Base-by-base conservation (phyloP, 495 filamentous ascomycete genomes). In the Daldinia loculata region DNA sequence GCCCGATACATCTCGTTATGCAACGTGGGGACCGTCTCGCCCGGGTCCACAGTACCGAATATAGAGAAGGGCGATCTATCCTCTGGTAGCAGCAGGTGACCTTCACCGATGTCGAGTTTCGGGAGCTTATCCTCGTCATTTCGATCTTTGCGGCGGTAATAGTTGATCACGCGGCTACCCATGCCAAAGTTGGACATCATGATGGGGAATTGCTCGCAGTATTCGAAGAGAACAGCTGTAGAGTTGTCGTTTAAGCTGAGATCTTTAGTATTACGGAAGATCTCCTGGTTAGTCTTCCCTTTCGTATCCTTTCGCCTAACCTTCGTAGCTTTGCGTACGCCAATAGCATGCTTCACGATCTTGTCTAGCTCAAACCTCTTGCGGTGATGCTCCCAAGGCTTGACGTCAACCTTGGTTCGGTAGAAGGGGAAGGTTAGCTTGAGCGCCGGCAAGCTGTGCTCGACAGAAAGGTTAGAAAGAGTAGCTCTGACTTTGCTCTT, bases 171-270 rank as follows among this genome's bases (percentile, higher is more conserved):
- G 43, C 92, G 90, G 76, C 89, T 95, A 56, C 93, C 95, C 95
- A 99, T 99, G 66, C 94, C 95, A 70, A 97, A 95, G 78, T 97
- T 96, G 7, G 95, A 97, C 67, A 99, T 84, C 63, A 94, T 91
- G 12, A 88, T 91, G 1, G 95, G 95, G 61, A 92, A 91, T 77
- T 98, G 93, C 76, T 99, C 95, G 11, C 93, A 95, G 79, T 98
- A 98, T 80, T 99, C 95, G 34, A 98, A 88, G 15, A 99, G 84
- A 8, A 97, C 82, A 15, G 91, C 89, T 26, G 87, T 90, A 0
- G 96, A 94, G 75, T 94, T 97, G 76, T 99, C 95, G 62, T 89
- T 91, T 73, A 97, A 78, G 0, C 90, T 91, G 14, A 99, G 85
- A 61, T 96, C 89, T 63, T 89, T 89, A 2, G 93, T 89, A 15